Evolutionary conservation across 192 early-diverging fungal species (phyloP).

Genomic region (Rhizophagus clarus): DNA sequence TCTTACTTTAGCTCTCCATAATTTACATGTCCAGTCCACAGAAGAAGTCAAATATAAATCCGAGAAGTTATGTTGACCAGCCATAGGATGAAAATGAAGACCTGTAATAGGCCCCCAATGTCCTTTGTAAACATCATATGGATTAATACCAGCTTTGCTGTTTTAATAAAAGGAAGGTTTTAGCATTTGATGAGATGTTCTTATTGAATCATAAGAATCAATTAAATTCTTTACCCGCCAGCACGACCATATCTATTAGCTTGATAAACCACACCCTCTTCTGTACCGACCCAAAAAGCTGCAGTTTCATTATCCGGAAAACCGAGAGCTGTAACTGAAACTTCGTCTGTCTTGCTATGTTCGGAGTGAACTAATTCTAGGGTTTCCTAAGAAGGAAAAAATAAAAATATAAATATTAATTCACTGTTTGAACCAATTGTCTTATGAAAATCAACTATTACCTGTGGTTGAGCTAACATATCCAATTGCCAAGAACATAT

Average conservation of each 20-base stretch:
- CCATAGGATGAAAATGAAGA: slow-evolving; percentile 86
- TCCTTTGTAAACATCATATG: slow-evolving; percentile 80
- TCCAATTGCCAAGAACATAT: slow-evolving; percentile 98
- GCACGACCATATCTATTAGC: slow-evolving; percentile 95
- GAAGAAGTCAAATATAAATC: slow-evolving; percentile 91
- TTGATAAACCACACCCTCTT: slow-evolving; percentile 92
- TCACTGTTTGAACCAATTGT: background rate
- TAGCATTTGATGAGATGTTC: background rate
- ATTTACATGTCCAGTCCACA: slow-evolving; percentile 96
- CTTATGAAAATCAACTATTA: slow-evolving; percentile 11
- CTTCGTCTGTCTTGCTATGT: slow-evolving; percentile 87
- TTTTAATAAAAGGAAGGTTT: background rate
- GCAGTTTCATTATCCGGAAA: slow-evolving; percentile 94
- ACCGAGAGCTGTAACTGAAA: slow-evolving; percentile 87
- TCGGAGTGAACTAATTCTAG: slow-evolving; percentile 76
- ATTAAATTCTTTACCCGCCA: slow-evolving; percentile 63
- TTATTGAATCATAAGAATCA: background rate
- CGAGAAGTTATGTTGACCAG: slow-evolving; percentile 81
- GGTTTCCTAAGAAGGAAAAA: slow-evolving; percentile 56
- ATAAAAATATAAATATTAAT: background rate
- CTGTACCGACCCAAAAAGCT: slow-evolving; percentile 94
- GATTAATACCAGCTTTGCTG: slow-evolving; percentile 95
- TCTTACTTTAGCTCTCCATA: slow-evolving; percentile 81
- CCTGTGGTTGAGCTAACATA: slow-evolving; percentile 95
- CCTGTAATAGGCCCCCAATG: slow-evolving; percentile 89